Conservation (phyloP, 164 flowering plant genomes). For the Magnolia sinica region DNA sequence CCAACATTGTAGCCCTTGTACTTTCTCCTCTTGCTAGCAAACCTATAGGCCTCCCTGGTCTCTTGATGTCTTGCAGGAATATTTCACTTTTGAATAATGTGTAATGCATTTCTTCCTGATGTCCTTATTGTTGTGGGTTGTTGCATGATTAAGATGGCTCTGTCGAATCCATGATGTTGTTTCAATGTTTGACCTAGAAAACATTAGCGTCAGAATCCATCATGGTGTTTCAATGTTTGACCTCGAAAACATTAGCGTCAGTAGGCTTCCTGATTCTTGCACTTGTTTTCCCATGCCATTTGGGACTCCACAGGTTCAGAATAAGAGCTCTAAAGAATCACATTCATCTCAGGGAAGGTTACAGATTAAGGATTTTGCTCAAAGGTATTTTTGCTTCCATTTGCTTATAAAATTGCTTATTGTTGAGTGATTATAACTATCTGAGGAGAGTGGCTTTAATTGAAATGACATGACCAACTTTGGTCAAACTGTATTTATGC, state of each 20-base stretch:
- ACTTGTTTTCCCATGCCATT: not conserved
- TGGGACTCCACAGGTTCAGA: not conserved
- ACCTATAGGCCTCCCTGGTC: too few relatives aligned
- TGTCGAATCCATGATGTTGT: not conserved
- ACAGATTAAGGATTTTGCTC: slow-evolving; percentile 7
- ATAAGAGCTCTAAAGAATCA: slow-evolving; percentile 5
- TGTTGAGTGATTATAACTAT: too few relatives aligned
- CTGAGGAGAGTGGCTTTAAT: too few relatives aligned
- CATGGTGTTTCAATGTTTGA: not conserved
- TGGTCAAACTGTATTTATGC: too few relatives aligned
- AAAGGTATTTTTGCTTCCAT: slow-evolving; percentile 11
- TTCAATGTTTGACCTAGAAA: too few relatives aligned
- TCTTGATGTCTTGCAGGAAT: too few relatives aligned
- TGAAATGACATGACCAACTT: too few relatives aligned
- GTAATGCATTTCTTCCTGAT: not conserved
- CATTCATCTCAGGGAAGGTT: slow-evolving; percentile 6
- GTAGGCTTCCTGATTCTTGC: not conserved
- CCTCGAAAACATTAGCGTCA: not conserved
- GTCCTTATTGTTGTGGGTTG: not conserved
- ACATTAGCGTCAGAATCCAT: not conserved
- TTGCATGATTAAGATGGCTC: not conserved
- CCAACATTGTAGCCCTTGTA: too few relatives aligned
- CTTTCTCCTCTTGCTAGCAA: too few relatives aligned
- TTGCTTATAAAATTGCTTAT: too few relatives aligned
- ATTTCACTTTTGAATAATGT: not conserved